Evolutionary conservation across 208 protist genomes (phyloP).

Genomic region (Phytomonas sp.): DNA sequence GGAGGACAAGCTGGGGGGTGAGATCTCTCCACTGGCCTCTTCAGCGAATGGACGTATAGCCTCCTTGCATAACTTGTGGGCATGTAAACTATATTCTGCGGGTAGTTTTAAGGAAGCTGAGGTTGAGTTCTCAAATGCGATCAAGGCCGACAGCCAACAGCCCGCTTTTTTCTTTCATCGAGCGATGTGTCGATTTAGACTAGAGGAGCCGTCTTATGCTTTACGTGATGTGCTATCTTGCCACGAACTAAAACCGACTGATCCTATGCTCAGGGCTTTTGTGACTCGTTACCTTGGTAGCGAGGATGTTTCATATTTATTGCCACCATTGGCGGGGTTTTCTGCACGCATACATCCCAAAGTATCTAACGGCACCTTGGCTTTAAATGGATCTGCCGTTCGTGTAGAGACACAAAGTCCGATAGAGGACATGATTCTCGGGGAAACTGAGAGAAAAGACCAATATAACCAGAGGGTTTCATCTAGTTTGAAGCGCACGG

Average conservation of each 20-base stretch:
- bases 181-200: constrained; percentile 65
- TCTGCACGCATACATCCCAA: not conserved
- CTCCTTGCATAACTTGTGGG: constrained; percentile 78
- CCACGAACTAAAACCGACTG: constrained; percentile 51
- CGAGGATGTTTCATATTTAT: constrained; percentile 13
- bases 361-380: not conserved
- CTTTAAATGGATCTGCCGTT: not conserved
- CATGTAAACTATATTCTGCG: constrained; percentile 45
- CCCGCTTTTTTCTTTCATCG: constrained; percentile 82
- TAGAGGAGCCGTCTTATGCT: constrained; percentile 68
- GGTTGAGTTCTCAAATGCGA: constrained; percentile 78
- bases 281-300: constrained; percentile 64
- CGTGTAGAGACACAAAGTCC: not conserved
- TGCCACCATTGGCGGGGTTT: not conserved
- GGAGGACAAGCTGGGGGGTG: constrained; percentile 5
- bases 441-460: not conserved
- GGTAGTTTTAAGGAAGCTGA: constrained; percentile 55
- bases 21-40: constrained; percentile 25
- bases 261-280: constrained; percentile 61
- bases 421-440: not conserved
- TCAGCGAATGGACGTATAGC: constrained; percentile 54
- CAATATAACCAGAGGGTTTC: not conserved
- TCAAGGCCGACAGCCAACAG: constrained; percentile 52
- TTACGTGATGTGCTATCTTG: constrained; percentile 83
- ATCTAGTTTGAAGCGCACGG: not conserved